phyloP scores from a whole-genome alignment of 2,329 filamentous ascomycete species.

The Ophiosphaerella narmari region DNA sequence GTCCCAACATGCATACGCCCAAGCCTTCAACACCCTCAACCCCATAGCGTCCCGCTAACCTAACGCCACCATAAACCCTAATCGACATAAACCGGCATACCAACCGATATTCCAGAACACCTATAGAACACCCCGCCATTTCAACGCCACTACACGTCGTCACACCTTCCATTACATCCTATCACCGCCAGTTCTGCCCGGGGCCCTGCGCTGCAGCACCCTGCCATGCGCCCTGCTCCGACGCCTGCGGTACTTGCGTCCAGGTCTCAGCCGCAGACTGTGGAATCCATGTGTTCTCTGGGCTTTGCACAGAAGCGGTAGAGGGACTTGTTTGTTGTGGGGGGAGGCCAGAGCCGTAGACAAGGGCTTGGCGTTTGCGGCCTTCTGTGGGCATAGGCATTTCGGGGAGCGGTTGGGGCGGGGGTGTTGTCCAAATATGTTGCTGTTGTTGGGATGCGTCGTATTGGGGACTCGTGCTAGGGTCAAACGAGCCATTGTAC shows the following conservation, averaged over 20 bases:
- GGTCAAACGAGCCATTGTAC: conserved; percentile 31
- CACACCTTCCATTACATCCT: too few species aligned
- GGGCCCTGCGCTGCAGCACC: background rate
- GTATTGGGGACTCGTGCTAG: conserved; percentile 19
- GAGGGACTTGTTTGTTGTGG: conserved; percentile 13
- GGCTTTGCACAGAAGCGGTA: background rate
- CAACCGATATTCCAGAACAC: too few species aligned
- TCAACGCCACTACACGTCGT: too few species aligned
- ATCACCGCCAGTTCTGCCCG: too few species aligned
- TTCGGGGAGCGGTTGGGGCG: conserved; percentile 35
- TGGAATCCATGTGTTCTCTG: background rate
- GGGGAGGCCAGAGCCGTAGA: conserved; percentile 34
- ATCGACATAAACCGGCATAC: too few species aligned
- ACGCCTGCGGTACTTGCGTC: background rate
- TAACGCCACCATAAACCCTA: too few species aligned
- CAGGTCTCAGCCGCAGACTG: background rate
- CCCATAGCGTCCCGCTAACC: too few species aligned
- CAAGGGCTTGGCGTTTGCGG: conserved; percentile 33
- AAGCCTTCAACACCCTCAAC: too few species aligned
- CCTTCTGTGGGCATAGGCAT: conserved; percentile 41
- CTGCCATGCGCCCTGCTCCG: background rate
- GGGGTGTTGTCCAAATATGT: conserved; percentile 29
- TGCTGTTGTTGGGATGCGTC: conserved; percentile 18
- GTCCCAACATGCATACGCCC: too few species aligned
- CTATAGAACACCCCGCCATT: too few species aligned